Conservation (phyloP, 176 grass and related monocot genomes). For the Stipa capillata region DNA sequence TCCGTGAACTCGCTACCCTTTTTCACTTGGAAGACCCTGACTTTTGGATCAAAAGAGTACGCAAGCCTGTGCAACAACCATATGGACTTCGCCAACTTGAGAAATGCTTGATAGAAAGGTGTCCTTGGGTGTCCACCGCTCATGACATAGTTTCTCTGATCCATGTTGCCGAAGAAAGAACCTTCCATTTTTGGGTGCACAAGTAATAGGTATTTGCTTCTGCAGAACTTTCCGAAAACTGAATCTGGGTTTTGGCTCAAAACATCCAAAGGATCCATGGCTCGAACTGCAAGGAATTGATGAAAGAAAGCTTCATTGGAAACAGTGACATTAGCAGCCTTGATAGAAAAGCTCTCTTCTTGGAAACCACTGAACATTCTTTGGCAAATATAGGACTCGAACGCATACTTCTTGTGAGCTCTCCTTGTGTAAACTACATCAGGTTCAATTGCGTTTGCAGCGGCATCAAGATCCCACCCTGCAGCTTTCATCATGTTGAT, state of each 20-base stretch:
- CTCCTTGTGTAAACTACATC: conserved; percentile 59
- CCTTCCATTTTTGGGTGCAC: conserved; percentile 95
- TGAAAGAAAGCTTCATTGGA: conserved; percentile 76
- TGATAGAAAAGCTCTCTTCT: conserved; percentile 74
- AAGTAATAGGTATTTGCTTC: conserved; percentile 65
- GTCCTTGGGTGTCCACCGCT: conserved; percentile 90
- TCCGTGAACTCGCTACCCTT: conserved; percentile 65
- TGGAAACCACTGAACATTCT: conserved; percentile 92
- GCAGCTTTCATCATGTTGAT: conserved; percentile 99
- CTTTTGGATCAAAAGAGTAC: conserved; percentile 66
- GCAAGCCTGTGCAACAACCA: conserved; percentile 82
- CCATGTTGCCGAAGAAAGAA: conserved; percentile 79
- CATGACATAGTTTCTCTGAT: conserved; percentile 87
- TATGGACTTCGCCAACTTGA: conserved; percentile 78
- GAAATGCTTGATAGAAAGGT: conserved; percentile 92
- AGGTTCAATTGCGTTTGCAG: conserved; percentile 69
- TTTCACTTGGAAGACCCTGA: conserved; percentile 64
- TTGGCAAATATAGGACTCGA: conserved; percentile 87
- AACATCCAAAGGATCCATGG: conserved; percentile 94
- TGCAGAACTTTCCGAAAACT: conserved; percentile 83
- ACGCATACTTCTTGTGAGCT: conserved; percentile 89
- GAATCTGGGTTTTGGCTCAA: conserved; percentile 87
- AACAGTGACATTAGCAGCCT: conserved; percentile 34
- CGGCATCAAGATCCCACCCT: conserved; percentile 92
- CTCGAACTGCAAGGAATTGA: conserved; percentile 73